phyloP scores from a whole-genome alignment of 148 eudicot species.

The Amaranthus hypochondriacus region DNA sequence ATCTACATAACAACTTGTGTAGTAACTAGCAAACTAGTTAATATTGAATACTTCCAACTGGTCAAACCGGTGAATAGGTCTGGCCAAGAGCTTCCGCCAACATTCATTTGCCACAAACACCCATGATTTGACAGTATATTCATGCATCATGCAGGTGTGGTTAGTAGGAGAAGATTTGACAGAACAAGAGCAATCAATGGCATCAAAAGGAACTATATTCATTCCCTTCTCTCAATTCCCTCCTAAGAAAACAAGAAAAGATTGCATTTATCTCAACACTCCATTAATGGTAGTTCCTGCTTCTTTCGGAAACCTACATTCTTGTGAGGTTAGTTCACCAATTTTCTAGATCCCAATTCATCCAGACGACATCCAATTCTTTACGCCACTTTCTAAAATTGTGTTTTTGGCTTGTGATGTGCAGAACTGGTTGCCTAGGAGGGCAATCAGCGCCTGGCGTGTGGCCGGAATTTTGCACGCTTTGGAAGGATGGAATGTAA shows the following conservation, averaged over 20 bases:
- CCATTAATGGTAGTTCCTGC: conserved; percentile 36
- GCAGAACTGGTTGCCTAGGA: conserved; percentile 46
- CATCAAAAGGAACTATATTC: conserved; percentile 21
- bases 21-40: too few species aligned
- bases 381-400: not conserved
- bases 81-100: too few species aligned
- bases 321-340: conserved; percentile 57
- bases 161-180: conserved; percentile 18
- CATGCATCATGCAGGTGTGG: conserved; percentile 17
- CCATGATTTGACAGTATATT: too few species aligned
- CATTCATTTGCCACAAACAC: too few species aligned
- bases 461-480: conserved; percentile 56
- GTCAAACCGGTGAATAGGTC: too few species aligned
- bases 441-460: conserved; percentile 36
- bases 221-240: not conserved
- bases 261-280: conserved; percentile 24
- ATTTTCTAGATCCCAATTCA: not conserved
- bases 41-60: too few species aligned
- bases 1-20: too few species aligned
- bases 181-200: conserved; percentile 17
- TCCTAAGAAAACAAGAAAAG: conserved; percentile 20
- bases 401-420: not conserved
- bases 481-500: conserved; percentile 49
- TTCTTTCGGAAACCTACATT: conserved; percentile 53
- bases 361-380: not conserved